A percentile compares a stretch with the other conserved stretches of the same genome.
phyloP scores from a whole-genome alignment of 2,329 filamentous ascomycete genomes.

The Cercospora sojina region DNA sequence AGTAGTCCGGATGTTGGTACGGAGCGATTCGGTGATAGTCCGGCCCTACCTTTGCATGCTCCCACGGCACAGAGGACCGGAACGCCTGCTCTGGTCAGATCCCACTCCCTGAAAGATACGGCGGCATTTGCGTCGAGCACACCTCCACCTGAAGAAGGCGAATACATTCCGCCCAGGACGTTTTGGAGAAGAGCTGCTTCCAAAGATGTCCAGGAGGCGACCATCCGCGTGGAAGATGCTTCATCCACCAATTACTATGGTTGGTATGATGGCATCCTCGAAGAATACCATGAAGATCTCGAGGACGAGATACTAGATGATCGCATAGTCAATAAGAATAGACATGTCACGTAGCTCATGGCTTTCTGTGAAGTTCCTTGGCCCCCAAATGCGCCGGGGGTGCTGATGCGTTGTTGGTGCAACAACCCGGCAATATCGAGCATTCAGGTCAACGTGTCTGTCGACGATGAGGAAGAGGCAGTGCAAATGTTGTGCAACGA shows the following conservation, averaged over 20 bases:
- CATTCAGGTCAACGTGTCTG: not conserved
- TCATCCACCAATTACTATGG: slow-evolving; percentile 30
- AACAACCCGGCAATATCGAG: not conserved
- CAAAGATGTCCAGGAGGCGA: not conserved
- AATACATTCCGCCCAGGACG: slow-evolving; percentile 17
- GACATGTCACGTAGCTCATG: not conserved
- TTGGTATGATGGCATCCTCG: slow-evolving; percentile 29
- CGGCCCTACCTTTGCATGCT: slow-evolving; percentile 1
- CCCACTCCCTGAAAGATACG: slow-evolving; percentile 3
- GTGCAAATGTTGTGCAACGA: not conserved
- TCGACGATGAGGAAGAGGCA: not conserved
- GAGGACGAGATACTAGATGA: not conserved
- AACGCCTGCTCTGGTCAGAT: slow-evolving; percentile 11
- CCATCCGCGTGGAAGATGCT: slow-evolving; percentile 3
- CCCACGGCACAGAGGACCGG: slow-evolving; percentile 10
- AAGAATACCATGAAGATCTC: slow-evolving; percentile 17
- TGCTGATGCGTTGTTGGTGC: not conserved
- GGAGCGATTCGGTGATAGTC: slow-evolving; percentile 3
- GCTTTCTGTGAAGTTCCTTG: not conserved
- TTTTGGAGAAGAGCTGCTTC: slow-evolving; percentile 16
- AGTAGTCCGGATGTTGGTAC: slow-evolving; percentile 11
- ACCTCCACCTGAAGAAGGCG: slow-evolving; percentile 6
- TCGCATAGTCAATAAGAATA: not conserved
- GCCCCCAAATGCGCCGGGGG: not conserved
- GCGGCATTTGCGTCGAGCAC: not conserved